A percentile compares a stretch with the other conserved stretches of the same genome.
Evolutionary conservation across 495 filamentous ascomycete species (phyloP).

Genomic region (Chaetomidium leptoderma): DNA sequence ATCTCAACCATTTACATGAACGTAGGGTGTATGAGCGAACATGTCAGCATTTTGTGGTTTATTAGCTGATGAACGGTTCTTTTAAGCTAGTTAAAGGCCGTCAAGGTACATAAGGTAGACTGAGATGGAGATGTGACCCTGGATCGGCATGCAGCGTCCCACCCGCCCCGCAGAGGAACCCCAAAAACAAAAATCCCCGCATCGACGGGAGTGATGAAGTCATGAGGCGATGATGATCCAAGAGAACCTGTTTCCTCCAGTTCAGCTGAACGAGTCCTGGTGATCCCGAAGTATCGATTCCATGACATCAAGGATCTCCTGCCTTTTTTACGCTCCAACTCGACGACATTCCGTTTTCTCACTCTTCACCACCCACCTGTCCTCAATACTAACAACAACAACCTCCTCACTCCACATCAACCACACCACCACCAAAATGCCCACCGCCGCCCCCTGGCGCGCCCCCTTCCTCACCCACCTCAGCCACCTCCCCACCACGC

Average conservation of each 20-base stretch:
- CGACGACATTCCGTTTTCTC: background rate
- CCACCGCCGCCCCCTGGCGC: slow-evolving; percentile 57
- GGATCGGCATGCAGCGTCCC: slow-evolving; percentile 2
- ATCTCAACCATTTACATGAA: too few species aligned
- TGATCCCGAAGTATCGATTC: too few species aligned
- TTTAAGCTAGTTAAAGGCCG: too few species aligned
- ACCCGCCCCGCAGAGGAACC: background rate
- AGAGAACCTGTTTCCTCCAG: too few species aligned
- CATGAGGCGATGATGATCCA: background rate
- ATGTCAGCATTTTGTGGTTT: too few species aligned
- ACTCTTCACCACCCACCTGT: background rate
- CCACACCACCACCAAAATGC: slow-evolving; percentile 11
- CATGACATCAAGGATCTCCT: background rate
- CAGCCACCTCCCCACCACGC: slow-evolving; percentile 49
- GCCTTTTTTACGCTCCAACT: too few species aligned
- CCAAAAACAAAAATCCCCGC: background rate
- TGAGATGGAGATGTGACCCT: slow-evolving; percentile 1
- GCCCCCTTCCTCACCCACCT: slow-evolving; percentile 62
- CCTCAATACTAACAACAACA: background rate
- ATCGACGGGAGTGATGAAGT: slow-evolving; percentile 1
- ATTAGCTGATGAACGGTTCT: too few species aligned
- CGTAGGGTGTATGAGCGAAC: too few species aligned
- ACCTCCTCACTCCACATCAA: background rate
- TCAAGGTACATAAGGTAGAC: too few species aligned
- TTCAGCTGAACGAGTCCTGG: too few species aligned